Conservation (phyloP, 2,329 filamentous ascomycete genomes). For the Sclerotinia trifoliorum region DNA sequence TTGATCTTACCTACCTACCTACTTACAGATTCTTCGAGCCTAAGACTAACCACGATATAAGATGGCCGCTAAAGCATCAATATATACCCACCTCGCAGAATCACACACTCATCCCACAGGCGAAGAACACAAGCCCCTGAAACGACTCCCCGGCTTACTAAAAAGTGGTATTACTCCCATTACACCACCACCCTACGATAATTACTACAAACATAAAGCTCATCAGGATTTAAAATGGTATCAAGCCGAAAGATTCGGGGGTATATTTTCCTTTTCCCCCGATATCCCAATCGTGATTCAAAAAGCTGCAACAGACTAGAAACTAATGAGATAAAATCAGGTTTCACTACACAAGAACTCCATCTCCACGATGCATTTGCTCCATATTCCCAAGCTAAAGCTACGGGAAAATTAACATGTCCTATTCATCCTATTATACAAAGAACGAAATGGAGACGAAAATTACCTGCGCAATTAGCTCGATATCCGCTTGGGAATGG, state of each 20-base stretch:
- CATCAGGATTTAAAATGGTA: slow-evolving; percentile 12
- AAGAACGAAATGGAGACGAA: slow-evolving; percentile 14
- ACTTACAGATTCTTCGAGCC: neutral
- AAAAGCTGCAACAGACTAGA: neutral
- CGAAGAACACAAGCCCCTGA: neutral
- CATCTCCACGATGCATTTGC: slow-evolving; percentile 11
- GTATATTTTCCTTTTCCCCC: neutral
- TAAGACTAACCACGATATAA: neutral
- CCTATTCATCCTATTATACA: slow-evolving; percentile 16
- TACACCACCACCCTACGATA: slow-evolving; percentile 12
- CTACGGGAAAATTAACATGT: neutral
- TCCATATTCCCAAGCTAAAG: neutral
- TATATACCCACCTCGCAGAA: slow-evolving; percentile 10
- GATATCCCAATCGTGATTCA: too few relatives aligned
- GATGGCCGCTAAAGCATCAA: neutral
- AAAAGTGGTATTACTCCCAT: slow-evolving; percentile 18
- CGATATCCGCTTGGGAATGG: slow-evolving; percentile 12
- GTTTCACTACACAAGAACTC: slow-evolving; percentile 8
- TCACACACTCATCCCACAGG: slow-evolving; percentile 13
- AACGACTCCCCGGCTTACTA: neutral
- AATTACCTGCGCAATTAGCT: slow-evolving; percentile 5
- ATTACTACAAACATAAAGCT: slow-evolving; percentile 8
- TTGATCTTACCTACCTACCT: neutral
- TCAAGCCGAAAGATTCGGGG: slow-evolving; percentile 4
- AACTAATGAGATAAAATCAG: neutral